A percentile compares a stretch with the other conserved stretches of the same genome.
These are phyloP conservation scores for Podila minutissima DNA, from an alignment of 192 early-diverging fungal species.

Conservation along the genomic window DNA sequence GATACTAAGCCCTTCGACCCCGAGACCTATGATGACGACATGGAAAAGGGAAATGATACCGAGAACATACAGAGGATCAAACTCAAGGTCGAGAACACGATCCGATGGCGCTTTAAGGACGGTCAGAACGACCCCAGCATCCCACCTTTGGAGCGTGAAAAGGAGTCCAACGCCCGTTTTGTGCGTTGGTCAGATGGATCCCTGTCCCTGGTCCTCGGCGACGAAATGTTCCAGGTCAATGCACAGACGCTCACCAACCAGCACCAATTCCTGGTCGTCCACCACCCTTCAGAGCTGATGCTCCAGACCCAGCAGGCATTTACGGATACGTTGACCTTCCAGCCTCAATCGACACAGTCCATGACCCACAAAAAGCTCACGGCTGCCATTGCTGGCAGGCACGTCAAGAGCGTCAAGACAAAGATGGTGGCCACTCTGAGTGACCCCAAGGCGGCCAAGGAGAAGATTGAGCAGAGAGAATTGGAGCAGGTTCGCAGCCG, in stretches of 20 bases:
- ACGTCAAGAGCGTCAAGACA: slow-evolving; percentile 70
- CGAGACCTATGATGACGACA: slow-evolving; percentile 57
- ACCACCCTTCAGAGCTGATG: slow-evolving; percentile 61
- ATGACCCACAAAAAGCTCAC: slow-evolving; percentile 74
- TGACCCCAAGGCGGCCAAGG: slow-evolving; percentile 75
- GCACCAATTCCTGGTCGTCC: slow-evolving; percentile 71
- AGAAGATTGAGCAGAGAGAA: slow-evolving; percentile 63
- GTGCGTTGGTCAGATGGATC: slow-evolving; percentile 83
- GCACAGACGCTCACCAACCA: slow-evolving; percentile 59
- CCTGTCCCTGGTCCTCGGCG: slow-evolving; percentile 76
- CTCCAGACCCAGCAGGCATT: slow-evolving; percentile 76
- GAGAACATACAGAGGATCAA: slow-evolving; percentile 51
- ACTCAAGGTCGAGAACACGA: slow-evolving; percentile 73
- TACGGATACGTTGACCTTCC: slow-evolving; percentile 70
- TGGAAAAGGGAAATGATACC: slow-evolving; percentile 49
- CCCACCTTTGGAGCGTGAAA: slow-evolving; percentile 44
- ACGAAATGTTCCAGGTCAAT: slow-evolving; percentile 78
- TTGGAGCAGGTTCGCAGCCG: slow-evolving; percentile 62
- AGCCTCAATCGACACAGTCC: slow-evolving; percentile 65
- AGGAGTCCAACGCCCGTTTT: slow-evolving; percentile 80
- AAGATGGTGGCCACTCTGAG: slow-evolving; percentile 70
- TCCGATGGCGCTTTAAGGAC: slow-evolving; percentile 75
- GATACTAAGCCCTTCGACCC: slow-evolving; percentile 73
- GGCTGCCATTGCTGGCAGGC: slow-evolving; percentile 70
- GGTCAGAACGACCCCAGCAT: slow-evolving; percentile 42